These are phyloP conservation scores for Pleurotus salmoneostramineus DNA, from an alignment of 768 basidiomycete genomes.

Conservation along the genomic window DNA sequence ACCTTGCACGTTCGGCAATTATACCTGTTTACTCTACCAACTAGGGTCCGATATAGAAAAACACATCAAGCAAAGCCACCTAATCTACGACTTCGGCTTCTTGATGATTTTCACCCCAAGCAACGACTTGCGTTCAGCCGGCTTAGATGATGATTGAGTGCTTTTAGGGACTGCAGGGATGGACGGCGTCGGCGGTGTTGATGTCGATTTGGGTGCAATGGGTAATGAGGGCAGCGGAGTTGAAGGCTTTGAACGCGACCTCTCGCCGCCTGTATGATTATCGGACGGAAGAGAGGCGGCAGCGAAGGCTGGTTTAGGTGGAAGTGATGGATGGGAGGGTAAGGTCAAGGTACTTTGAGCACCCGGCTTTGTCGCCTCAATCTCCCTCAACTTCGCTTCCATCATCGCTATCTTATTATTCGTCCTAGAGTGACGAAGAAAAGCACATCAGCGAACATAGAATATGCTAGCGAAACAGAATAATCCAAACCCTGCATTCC, in stretches of 20 bases:
- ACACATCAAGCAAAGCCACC: background rate
- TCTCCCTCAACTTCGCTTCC: constrained; percentile 90
- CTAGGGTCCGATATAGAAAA: background rate
- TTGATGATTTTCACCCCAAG: constrained; percentile 3
- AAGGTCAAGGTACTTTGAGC: constrained; percentile 11
- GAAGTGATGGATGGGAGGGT: constrained; percentile 32
- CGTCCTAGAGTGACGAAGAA: constrained; percentile 50
- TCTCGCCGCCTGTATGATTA: constrained; percentile 5
- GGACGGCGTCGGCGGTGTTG: constrained; percentile 7
- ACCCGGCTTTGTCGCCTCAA: constrained; percentile 41
- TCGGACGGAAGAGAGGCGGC: constrained; percentile 16
- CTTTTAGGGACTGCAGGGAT: constrained; percentile 1
- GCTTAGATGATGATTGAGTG: constrained; percentile 7
- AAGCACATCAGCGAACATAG: constrained; percentile 8
- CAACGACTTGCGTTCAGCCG: background rate
- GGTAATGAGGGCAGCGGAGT: constrained; percentile 20
- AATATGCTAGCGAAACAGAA: constrained; percentile 11
- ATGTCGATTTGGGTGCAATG: constrained; percentile 13
- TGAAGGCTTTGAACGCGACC: constrained; percentile 13
- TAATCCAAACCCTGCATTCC: constrained; percentile 41
- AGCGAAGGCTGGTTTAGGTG: constrained; percentile 36
- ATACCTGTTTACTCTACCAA: background rate
- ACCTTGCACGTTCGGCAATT: background rate
- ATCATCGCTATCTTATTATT: constrained; percentile 89
- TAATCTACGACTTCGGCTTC: background rate